Percentiles rank a stretch among this genome's conserved stretches.
These are phyloP conservation scores for Isoetes taiwanensis DNA, from an alignment of 75 land plant species.

Conservation along the genomic window DNA sequence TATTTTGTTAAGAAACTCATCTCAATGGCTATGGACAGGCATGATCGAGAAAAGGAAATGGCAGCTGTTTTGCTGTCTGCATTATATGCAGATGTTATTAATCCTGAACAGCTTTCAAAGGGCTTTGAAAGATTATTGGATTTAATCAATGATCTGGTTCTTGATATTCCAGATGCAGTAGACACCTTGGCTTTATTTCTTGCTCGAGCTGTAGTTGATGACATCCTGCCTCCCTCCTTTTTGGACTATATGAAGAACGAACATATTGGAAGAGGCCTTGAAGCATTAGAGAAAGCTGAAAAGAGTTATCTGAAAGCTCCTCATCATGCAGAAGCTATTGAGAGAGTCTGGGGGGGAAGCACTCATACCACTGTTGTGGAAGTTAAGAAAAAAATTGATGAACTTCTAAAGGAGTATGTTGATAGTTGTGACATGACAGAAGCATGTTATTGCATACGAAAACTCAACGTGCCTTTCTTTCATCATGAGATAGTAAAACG, in stretches of 20 bases:
- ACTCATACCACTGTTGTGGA: conserved; percentile 67
- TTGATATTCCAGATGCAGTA: conserved; percentile 69
- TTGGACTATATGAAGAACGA: conserved; percentile 28
- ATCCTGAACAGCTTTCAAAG: conserved; percentile 39
- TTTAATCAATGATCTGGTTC: conserved; percentile 54
- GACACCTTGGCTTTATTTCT: conserved; percentile 60
- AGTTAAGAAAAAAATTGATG: conserved; percentile 60
- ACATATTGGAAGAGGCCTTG: conserved; percentile 38
- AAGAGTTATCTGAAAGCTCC: conserved; percentile 75
- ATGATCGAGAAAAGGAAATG: conserved; percentile 83
- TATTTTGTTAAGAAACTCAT: conserved; percentile 63
- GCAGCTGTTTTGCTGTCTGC: conserved; percentile 69
- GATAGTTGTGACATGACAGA: conserved; percentile 60
- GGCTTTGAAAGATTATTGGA: conserved; percentile 61
- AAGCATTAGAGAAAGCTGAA: conserved; percentile 50
- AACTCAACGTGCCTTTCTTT: conserved; percentile 8
- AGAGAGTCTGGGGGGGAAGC: conserved; percentile 63
- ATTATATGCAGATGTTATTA: conserved; percentile 59
- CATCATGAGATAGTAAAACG: neutral
- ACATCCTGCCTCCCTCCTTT: conserved; percentile 67
- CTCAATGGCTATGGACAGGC: conserved; percentile 81
- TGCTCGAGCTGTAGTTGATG: conserved; percentile 82
- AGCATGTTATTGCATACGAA: conserved; percentile 54
- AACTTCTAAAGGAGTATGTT: conserved; percentile 46
- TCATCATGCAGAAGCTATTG: conserved; percentile 68